phyloP scores from a whole-genome alignment of 768 basidiomycete genomes.

The Suillus americanus region DNA sequence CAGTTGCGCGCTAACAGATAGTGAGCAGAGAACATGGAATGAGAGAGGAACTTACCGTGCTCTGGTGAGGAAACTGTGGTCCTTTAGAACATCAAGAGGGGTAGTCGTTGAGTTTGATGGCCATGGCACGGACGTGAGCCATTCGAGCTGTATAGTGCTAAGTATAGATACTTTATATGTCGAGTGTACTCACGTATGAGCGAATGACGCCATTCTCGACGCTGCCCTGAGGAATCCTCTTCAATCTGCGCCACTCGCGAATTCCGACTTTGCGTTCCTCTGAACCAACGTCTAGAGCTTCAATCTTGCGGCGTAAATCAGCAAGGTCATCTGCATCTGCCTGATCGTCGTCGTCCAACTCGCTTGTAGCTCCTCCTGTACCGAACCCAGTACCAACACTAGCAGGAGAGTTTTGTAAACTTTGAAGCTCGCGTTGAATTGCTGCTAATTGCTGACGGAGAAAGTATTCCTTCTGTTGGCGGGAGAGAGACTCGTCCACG shows the following conservation, averaged over 20 bases:
- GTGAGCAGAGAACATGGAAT: not conserved
- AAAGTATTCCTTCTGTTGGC: constrained; percentile 87
- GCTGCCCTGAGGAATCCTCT: constrained; percentile 85
- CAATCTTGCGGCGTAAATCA: constrained; percentile 69
- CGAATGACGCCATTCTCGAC: constrained; percentile 90
- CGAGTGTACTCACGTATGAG: constrained; percentile 58
- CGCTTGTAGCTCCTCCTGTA: constrained; percentile 35
- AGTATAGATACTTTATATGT: not conserved
- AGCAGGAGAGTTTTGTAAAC: constrained; percentile 39
- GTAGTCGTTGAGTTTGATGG: constrained; percentile 37
- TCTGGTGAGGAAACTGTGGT: constrained; percentile 59
- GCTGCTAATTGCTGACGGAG: constrained; percentile 81
- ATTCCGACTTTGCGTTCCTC: constrained; percentile 84
- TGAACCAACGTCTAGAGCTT: constrained; percentile 66
- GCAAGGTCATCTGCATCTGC: constrained; percentile 80
- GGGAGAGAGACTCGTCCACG: constrained; percentile 82
- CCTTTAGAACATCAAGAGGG: constrained; percentile 41
- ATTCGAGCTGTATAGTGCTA: constrained; percentile 65
- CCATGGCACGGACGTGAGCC: constrained; percentile 88
- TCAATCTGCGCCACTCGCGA: constrained; percentile 80
- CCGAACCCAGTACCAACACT: constrained; percentile 22
- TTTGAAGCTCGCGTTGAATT: constrained; percentile 73
- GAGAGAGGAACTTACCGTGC: constrained; percentile 46
- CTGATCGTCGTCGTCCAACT: constrained; percentile 76
- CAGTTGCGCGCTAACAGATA: constrained; percentile 50